phyloP scores from a whole-genome alignment of 495 filamentous ascomycete species.

The Hyaloscypha finlandica region DNA sequence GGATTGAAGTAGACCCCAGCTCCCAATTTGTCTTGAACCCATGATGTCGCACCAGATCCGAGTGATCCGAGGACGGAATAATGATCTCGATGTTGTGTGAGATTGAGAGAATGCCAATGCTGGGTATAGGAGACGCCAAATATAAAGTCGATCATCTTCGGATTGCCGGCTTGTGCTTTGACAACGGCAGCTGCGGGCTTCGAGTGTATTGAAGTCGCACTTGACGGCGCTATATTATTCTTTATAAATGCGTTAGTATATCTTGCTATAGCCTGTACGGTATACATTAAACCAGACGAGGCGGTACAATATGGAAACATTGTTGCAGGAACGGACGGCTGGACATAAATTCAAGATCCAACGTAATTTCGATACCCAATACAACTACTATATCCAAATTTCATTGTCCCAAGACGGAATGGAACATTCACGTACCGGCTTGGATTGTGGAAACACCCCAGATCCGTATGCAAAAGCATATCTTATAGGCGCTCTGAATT shows the following conservation, averaged over 20 bases:
- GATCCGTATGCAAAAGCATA: constrained; percentile 98
- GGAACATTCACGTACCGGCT: constrained; percentile 23
- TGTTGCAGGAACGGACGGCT: no score
- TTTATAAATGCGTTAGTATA: background rate
- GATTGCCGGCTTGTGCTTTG: constrained; percentile 78
- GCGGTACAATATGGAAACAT: background rate
- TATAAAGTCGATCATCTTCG: constrained; percentile 98
- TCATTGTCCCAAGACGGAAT: background rate
- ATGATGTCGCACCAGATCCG: constrained; percentile 78
- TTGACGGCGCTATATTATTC: constrained; percentile 24
- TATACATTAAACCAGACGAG: background rate
- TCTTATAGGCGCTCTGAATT: constrained; percentile 88
- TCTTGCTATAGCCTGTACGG: background rate
- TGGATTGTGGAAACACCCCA: constrained; percentile 87
- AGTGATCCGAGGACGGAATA: constrained; percentile 86
- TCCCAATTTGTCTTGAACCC: constrained; percentile 83
- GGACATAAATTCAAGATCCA: background rate
- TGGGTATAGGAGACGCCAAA: constrained; percentile 94
- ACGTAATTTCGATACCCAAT: background rate
- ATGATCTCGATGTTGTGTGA: constrained; percentile 85
- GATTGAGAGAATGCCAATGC: constrained; percentile 94
- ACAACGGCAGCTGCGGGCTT: constrained; percentile 74
- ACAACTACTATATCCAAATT: background rate
- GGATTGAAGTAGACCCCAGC: constrained; percentile 98
- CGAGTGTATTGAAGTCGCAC: constrained; percentile 63